Evolutionary conservation across 177 flowering plant species (phyloP).

Genomic region (Vitis hybrid): DNA sequence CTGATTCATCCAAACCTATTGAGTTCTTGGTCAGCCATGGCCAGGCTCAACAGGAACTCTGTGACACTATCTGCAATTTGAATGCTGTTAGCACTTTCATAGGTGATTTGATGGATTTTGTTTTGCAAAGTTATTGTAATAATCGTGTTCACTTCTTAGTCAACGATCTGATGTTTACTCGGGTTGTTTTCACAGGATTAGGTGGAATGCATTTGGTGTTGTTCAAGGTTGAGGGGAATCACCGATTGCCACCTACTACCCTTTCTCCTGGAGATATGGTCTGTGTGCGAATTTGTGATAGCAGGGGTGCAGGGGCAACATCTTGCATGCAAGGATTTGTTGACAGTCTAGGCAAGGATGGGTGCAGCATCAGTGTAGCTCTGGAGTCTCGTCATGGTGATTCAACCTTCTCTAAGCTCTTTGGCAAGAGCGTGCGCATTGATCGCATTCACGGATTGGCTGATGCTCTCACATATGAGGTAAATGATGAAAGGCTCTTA

Average conservation of each 20-base stretch:
- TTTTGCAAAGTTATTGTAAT: too few species aligned
- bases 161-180: not conserved
- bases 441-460: constrained; percentile 93
- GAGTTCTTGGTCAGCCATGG: constrained; percentile 92
- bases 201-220: constrained; percentile 93
- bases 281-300: constrained; percentile 83
- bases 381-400: constrained; percentile 88
- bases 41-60: constrained; percentile 87
- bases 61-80: constrained; percentile 92
- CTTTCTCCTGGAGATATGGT: constrained; percentile 98
- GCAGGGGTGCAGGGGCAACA: constrained; percentile 82
- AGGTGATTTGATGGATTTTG: constrained; percentile 32
- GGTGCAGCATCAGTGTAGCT: constrained; percentile 82
- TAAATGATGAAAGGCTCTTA: constrained; percentile 17
- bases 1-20: constrained; percentile 63
- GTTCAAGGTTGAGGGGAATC: constrained; percentile 81
- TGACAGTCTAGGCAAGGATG: constrained; percentile 83
- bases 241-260: constrained; percentile 86
- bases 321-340: constrained; percentile 94
- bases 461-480: constrained; percentile 91
- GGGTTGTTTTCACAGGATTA: constrained; percentile 50
- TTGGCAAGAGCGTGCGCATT: constrained; percentile 84
- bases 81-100: constrained; percentile 74
- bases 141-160: too few species aligned
- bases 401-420: constrained; percentile 90